Evolutionary conservation across 2,329 filamentous ascomycete genomes (phyloP), one percentile per base, ranked within the genome.

Genomic region (Ceratocystis alfenasii): DNA sequence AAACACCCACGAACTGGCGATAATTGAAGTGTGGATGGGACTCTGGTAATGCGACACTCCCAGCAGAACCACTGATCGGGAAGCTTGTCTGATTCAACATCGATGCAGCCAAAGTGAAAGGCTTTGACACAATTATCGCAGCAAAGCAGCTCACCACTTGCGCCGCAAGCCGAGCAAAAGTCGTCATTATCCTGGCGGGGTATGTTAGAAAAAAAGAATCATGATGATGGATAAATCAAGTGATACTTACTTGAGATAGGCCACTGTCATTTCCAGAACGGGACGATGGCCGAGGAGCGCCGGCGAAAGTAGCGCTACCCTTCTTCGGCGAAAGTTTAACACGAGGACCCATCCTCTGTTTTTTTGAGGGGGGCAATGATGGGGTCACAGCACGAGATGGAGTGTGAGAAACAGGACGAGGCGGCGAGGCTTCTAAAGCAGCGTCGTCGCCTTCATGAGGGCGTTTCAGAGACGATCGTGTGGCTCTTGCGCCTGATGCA

Each of bases 121-220:
- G 92, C 90, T 70, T 90, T 85, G 68, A 87, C 84, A 77, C 94
- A 99, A 69, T 88, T 89, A 77, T 97, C 94, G 75, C 94, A 99
- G 77, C 92, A 96, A 70, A 97, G 82, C 69, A 99, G 83, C 70
- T 90, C 85, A 66, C 93, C 93, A 70, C 85, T 88, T 69, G 88
- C 88, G 72, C 87, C 85, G 77, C 94, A 99, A 59, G 90, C 85
- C 68, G 87, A 87, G 78, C 93, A 99, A 73, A 88, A 87, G 74
- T 97, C 93, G 74, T 94, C 90, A 75, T 95, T 95, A 69, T 96
- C 87, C 80, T 82, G 74, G 68, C 25, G 25, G 33, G 22, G 62
- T 44, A 48, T 12, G 50, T 30, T 28, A 62, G 48, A 46, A 48
- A 22, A 20, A 22, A 17, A 66, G 6, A 67, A 41, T 5, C 7